Conservation (phyloP, 495 filamentous ascomycete species). For the Friedmanniomyces simplex region DNA sequence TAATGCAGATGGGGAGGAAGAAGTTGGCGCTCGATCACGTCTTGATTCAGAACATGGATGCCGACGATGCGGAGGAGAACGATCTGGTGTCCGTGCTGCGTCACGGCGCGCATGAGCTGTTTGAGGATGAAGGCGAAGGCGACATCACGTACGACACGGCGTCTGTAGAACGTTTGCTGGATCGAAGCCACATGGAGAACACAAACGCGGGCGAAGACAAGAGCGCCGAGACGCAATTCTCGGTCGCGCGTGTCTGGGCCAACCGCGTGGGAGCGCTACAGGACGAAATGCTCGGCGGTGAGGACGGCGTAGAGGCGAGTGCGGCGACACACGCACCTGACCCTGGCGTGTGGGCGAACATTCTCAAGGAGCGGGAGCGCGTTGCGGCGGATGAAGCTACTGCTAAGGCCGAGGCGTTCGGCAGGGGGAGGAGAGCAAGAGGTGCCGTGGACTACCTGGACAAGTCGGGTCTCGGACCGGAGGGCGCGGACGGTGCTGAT, state of each 20-base stretch:
- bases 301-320: constrained; percentile 35
- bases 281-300: constrained; percentile 41
- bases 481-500: constrained; percentile 15
- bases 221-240: constrained; percentile 67
- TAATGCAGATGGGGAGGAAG: constrained; percentile 88
- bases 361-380: constrained; percentile 70
- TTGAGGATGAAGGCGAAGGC: constrained; percentile 56
- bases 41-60: constrained; percentile 80
- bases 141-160: constrained; percentile 68
- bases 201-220: constrained; percentile 48
- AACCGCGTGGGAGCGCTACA: constrained; percentile 61
- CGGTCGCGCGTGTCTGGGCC: constrained; percentile 84
- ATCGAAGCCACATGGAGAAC: constrained; percentile 71
- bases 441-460: constrained; percentile 28
- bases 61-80: constrained; percentile 57
- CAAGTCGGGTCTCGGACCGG: constrained; percentile 7
- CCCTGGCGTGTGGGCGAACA: constrained; percentile 74
- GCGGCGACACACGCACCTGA: constrained; percentile 37
- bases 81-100: constrained; percentile 84
- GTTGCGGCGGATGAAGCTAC: constrained; percentile 59
- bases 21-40: constrained; percentile 92
- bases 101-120: constrained; percentile 78
- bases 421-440: constrained; percentile 65
- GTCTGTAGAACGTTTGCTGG: constrained; percentile 77
- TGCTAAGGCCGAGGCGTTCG: constrained; percentile 55